Evolutionary conservation across 768 basidiomycete species (phyloP), one percentile per base, ranked within the genome.

Genomic region (Serpula lacrymans): DNA sequence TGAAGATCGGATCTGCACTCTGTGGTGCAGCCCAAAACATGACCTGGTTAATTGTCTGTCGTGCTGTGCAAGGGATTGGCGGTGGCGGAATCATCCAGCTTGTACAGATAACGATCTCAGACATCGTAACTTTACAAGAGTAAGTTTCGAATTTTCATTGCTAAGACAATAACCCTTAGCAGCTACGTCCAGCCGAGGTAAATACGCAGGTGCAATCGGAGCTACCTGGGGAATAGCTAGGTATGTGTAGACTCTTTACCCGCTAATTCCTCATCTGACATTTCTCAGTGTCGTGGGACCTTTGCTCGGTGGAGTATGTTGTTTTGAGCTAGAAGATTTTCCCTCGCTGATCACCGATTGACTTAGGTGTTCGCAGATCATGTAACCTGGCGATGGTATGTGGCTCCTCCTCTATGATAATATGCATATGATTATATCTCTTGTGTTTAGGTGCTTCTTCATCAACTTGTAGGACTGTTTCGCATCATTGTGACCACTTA

Each of bases 1-100:
- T 17, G 27, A 17, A 64, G 64, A 31, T 62, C 25, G 65, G 62
- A 27, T 70, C 68, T 17, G 67, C 60, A 3, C 39, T 71, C 17
- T 71, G 70, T 45, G 71, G 68, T 25, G 66, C 69, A n/a, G 68
- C 70, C 3, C 63, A 71, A 48, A 65, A 23, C 18, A 67, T 72
- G 63, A 53, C 58, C 6, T 71, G 68, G 70, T 56, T 73, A 23
- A 65, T 65, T 46, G 42, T 62, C 17, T 58, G 54, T 27, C 64
- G 72, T 14, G 70, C 64, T 3, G 37, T 72, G 2, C 71, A 73
- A 50, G 71, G 70, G 27, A 55, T 72, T 13, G 70, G 71, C 14
- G 70, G 63, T 3, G 68, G 68, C 1, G 69, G 62, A 8, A 65
- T 65, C 32, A 41, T 57, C 7, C 64, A 69, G 44, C 37, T 67